These are phyloP conservation scores for Picea abies DNA, from an alignment of 83 land plant genomes.

Conservation along the genomic window DNA sequence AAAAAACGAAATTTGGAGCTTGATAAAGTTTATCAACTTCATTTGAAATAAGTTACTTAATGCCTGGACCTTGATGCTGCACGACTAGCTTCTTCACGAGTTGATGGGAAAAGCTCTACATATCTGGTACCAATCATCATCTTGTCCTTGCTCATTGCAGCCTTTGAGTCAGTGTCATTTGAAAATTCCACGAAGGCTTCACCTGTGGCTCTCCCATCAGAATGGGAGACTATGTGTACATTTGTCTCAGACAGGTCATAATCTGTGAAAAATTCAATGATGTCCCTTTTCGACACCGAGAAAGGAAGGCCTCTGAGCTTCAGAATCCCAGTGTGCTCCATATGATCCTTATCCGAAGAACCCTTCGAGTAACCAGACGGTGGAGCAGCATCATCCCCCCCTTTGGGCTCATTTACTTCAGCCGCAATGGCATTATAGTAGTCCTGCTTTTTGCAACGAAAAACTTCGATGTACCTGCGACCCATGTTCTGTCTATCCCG, in stretches of 20 bases:
- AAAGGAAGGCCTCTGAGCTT: slow-evolving; percentile 88
- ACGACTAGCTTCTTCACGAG: slow-evolving; percentile 47
- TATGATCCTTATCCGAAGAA: slow-evolving; percentile 50
- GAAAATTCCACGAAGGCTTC: slow-evolving; percentile 90
- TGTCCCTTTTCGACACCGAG: slow-evolving; percentile 68
- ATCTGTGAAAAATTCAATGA: slow-evolving; percentile 76
- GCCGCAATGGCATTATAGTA: slow-evolving; percentile 84
- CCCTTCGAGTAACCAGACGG: slow-evolving; percentile 43
- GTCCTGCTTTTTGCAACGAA: slow-evolving; percentile 84
- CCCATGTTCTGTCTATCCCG: slow-evolving; percentile 87
- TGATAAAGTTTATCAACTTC: too few relatives aligned
- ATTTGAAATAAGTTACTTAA: too few relatives aligned
- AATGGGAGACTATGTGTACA: slow-evolving; percentile 72
- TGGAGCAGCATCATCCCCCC: slow-evolving; percentile 19
- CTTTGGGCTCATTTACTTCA: slow-evolving; percentile 61
- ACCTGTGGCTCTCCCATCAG: slow-evolving; percentile 91
- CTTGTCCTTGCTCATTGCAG: slow-evolving; percentile 89
- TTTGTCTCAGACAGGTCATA: slow-evolving; percentile 58
- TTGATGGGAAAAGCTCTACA: slow-evolving; percentile 92
- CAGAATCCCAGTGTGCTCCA: slow-evolving; percentile 81
- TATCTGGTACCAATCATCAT: slow-evolving; percentile 86
- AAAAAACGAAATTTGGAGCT: too few relatives aligned
- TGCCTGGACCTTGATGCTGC: too few relatives aligned
- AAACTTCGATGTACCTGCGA: slow-evolving; percentile 86
- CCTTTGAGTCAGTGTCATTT: slow-evolving; percentile 68